Conservation (phyloP, 140 eudicot species). For the Ambrosia hybrid region DNA sequence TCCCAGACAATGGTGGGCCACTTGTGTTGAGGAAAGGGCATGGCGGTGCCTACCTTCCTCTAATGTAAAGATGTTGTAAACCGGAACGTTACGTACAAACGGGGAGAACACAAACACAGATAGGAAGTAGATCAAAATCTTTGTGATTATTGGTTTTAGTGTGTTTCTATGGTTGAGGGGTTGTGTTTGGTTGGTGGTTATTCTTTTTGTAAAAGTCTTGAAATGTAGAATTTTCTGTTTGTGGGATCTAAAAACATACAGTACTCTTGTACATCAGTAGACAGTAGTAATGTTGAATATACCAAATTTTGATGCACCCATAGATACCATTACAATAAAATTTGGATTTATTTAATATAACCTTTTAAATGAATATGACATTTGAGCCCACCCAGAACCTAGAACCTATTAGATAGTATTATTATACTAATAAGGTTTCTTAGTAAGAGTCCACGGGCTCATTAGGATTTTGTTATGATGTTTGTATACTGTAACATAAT, state of each 20-base stretch:
- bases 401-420: too few species aligned
- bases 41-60: constrained; percentile 97
- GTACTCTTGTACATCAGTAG: constrained; percentile 25
- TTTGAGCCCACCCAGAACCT: too few species aligned
- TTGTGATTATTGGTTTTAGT: constrained; percentile 30
- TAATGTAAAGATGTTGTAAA: constrained; percentile 51
- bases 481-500: too few species aligned
- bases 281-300: constrained; percentile 17
- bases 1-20: constrained; percentile 93
- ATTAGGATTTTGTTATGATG: too few species aligned
- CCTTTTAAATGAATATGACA: too few species aligned
- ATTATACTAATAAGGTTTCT: too few species aligned
- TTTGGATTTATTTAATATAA: too few species aligned
- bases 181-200: constrained; percentile 24
- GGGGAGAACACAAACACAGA: constrained; percentile 14
- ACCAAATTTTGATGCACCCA: background rate
- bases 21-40: constrained; percentile 96
- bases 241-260: constrained; percentile 9
- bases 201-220: constrained; percentile 28
- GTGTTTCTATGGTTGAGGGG: constrained; percentile 19
- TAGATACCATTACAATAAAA: background rate
- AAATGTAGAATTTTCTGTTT: constrained; percentile 28
- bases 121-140: constrained; percentile 29
- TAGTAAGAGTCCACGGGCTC: too few species aligned
- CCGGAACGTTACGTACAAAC: background rate